Evolutionary conservation across 2,329 filamentous ascomycete species (phyloP).

Genomic region (Coniochaeta pulveracea): DNA sequence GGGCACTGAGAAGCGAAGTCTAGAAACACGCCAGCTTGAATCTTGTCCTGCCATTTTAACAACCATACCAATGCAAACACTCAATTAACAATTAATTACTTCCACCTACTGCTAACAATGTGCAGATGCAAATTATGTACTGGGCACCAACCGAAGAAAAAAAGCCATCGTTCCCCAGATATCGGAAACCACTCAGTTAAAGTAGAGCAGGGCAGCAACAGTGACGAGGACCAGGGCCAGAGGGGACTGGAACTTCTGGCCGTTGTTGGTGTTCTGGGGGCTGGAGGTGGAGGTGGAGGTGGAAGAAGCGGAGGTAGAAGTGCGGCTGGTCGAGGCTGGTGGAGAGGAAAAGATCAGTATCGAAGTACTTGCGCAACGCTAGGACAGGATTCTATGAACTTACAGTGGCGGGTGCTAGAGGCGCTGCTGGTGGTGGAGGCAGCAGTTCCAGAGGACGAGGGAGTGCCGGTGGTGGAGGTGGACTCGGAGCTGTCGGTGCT

Average conservation of each 20-base stretch:
- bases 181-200: conserved; percentile 21
- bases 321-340: conserved; percentile 2
- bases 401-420: background rate
- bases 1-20: no score
- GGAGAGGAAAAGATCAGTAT: no score
- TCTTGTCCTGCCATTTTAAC: no score
- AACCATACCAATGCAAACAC: no score
- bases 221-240: conserved; percentile 27
- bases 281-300: conserved; percentile 13
- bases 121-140: background rate
- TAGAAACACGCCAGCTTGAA: no score
- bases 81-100: no score
- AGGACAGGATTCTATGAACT: background rate
- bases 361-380: no score
- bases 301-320: conserved; percentile 10
- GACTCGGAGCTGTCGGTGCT: conserved; percentile 8
- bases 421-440: conserved; percentile 5
- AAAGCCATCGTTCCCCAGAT: background rate
- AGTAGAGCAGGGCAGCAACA: conserved; percentile 27
- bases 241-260: conserved; percentile 25
- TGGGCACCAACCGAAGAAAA: background rate
- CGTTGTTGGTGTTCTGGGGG: conserved; percentile 21
- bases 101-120: no score
- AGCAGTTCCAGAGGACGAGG: conserved; percentile 12
- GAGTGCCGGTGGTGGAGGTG: conserved; percentile 9